Evolutionary conservation across 1,284 basidiomycete genomes (phyloP), one percentile per base, ranked within the genome.

Genomic region (Trametes polyzona): DNA sequence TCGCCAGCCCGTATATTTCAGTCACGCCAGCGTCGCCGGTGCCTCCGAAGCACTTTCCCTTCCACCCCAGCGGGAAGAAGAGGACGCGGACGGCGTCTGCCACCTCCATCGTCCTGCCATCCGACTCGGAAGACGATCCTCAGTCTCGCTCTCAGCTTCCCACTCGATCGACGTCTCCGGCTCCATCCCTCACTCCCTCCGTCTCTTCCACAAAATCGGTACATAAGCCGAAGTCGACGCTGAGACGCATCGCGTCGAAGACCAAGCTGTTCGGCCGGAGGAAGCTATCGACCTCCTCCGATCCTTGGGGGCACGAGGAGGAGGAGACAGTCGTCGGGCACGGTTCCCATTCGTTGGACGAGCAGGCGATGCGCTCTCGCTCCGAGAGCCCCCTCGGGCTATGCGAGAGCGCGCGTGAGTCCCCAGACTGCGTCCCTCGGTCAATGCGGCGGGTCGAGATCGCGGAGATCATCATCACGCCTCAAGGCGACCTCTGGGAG

Each of bases 401-500:
- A 26, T 24, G 21, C 47, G 36, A 14, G 27, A n/a, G 33, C 30
- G 29, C 27, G 36, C 27, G 14, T 4, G n/a, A 11, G 6, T 33
- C n/a, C 19, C 29, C 44, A 10, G 44, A 41, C 41, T 19, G 24
- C 21, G 29, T 30, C 40, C 49, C 52, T 19, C 50, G 47, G 47
- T 42, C 37, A 17, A 37, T 46, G 35, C 57, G 54, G n/a, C 46
- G 59, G 29, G 21, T 67, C 32, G 62, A 65, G 59, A 54, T 67
- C 27, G 59, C 58, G 47, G 58, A 64, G 47, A 49, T 58, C 16
- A 66, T 61, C 9, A 53, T 65, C 27, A 62, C 50, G 23, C 29
- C 60, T 27, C 51, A 61, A 10, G 63, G 66, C n/a, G 66, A 66
- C 9, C 57, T 62, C 9, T 68, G 66, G 64, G 52, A 67, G 55